Percentiles rank a stretch among this genome's conserved stretches.
Evolutionary conservation across 2,329 filamentous ascomycete genomes (phyloP).

Genomic region (Neofusicoccum kwambonambiense): DNA sequence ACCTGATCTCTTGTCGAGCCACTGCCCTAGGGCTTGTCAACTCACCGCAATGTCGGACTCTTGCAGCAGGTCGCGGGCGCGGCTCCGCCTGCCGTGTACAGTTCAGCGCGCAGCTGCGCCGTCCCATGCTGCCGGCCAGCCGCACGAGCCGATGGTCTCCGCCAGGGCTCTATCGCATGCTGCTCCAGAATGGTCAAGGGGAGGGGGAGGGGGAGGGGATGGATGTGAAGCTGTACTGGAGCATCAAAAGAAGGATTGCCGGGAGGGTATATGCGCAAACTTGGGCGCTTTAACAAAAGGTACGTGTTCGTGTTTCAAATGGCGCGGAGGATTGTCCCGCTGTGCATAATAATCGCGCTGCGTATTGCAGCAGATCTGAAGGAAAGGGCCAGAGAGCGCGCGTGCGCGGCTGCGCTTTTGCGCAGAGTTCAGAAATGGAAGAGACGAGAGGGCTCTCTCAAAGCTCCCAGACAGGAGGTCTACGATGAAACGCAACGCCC

Average conservation of each 20-base stretch:
- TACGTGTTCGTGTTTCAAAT: conserved; percentile 14
- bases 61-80: background rate
- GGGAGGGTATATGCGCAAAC: background rate
- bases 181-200: background rate
- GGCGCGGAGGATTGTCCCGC: conserved; percentile 11
- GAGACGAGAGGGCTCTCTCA: background rate
- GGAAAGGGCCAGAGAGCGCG: background rate
- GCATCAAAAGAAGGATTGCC: conserved; percentile 11
- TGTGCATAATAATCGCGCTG: conserved; percentile 11
- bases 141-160: background rate
- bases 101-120: background rate
- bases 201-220: background rate
- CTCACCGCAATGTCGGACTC: conserved; percentile 2
- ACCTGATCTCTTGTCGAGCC: conserved; percentile 4
- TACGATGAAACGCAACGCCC: conserved; percentile 10
- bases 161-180: background rate
- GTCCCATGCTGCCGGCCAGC: background rate
- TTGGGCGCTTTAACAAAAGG: background rate
- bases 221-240: conserved; percentile 1
- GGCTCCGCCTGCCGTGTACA: conserved; percentile 1
- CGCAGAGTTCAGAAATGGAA: background rate
- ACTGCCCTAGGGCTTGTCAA: background rate
- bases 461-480: conserved; percentile 10
- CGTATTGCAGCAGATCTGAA: conserved; percentile 7
- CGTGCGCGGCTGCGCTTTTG: background rate